phyloP scores from a whole-genome alignment of 768 basidiomycete species.

The Suillus paluster region DNA sequence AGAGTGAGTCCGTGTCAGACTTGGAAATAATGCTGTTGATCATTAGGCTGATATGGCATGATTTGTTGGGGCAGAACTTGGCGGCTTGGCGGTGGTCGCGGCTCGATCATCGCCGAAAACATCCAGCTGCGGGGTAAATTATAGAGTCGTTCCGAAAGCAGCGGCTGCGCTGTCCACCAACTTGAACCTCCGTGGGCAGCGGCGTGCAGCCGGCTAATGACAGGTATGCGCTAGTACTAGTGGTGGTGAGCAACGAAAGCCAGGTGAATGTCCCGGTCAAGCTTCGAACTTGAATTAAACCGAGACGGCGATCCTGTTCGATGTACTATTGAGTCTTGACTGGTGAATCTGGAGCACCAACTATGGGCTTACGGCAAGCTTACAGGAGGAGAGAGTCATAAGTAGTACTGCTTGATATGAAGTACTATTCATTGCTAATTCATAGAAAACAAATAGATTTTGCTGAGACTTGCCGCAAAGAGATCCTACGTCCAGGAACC shows the following conservation, averaged over 20 bases:
- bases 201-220: background rate
- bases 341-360: too few relatives aligned
- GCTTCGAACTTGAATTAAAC: background rate
- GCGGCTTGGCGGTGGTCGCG: background rate
- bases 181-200: background rate
- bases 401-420: too few relatives aligned
- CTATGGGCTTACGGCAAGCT: background rate
- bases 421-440: background rate
- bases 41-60: background rate
- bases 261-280: background rate
- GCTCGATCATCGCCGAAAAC: background rate
- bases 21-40: background rate
- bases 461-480: background rate
- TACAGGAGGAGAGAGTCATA: too few relatives aligned
- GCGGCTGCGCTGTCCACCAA: background rate
- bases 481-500: background rate
- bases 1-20: background rate
- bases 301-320: background rate
- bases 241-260: background rate
- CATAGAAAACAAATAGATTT: background rate
- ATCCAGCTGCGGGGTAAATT: background rate
- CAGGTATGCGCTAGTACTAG: too few relatives aligned
- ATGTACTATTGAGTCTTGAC: background rate
- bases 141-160: background rate
- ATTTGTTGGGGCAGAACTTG: background rate